Conservation (phyloP, 78 protist species). For the Protostelium mycophagum region DNA sequence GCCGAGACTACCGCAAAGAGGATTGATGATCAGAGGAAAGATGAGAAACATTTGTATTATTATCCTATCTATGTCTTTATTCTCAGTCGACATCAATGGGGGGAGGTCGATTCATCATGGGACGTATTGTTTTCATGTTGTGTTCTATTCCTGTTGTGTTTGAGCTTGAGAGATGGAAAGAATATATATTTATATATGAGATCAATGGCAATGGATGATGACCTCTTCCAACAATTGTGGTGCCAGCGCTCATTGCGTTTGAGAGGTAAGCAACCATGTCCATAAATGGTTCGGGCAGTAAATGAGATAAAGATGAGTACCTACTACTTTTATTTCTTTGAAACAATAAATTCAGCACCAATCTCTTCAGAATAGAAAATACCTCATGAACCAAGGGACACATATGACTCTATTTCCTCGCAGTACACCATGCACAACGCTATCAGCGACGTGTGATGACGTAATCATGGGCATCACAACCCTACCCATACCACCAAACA, state of each 20-base stretch:
- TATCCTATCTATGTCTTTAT: no score
- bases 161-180: no score
- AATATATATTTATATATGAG: no score
- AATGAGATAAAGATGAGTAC: not conserved
- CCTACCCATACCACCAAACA: not conserved
- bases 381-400: not conserved
- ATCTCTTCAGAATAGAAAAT: no score
- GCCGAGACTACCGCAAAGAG: no score
- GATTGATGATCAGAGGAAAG: no score
- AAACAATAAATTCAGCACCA: not conserved
- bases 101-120: no score
- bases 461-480: not conserved
- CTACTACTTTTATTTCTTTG: not conserved
- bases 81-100: no score
- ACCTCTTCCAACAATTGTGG: not conserved
- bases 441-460: not conserved
- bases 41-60: no score
- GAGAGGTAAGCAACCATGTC: not conserved
- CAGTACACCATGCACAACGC: not conserved
- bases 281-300: not conserved
- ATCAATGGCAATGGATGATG: no score
- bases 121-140: no score
- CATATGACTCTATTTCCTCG: not conserved
- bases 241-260: not conserved
- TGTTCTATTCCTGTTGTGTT: no score